Evolutionary conservation across 176 grass and related monocot genomes (phyloP), one percentile per base, ranked within the genome.

Genomic region (Microstegium vimineum): DNA sequence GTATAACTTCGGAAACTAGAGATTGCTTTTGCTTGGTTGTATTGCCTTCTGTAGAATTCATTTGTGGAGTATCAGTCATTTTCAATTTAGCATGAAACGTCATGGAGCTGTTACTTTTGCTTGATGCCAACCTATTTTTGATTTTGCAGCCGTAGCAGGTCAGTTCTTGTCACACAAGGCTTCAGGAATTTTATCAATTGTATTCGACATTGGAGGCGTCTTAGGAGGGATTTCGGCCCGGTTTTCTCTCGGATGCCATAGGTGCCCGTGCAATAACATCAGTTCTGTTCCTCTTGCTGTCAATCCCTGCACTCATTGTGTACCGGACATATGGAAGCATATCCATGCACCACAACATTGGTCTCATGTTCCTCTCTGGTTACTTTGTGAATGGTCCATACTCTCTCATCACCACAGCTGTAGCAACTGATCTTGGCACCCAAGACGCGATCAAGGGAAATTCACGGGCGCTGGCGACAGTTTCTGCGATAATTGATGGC

Each of bases 371-470:
- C 71, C 67, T 98, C 42, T 90, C 95, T 2, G 95, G 95, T 26
- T 98, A 83, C 78, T 95, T 98, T 60, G 95, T 98, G 46, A 98
- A 98, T 26, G 95, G 90, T 49, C 95, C 95, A 25, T 98, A 98
- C 67, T 95, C 95, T 25, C 92, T 98, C n/a, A 98, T 98, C 76
- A 98, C 95, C 49, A 95, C 95, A 4, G 95, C 92, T 11, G 95
- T 98, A 26, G 90, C 95, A 16, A 86, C 95, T n/a, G 95, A 98
- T 84, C 90, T 98, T 56, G 92, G 90, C 22, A 98, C 95, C 45
- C 92, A 98, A 83, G 92, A 93, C 2, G 73, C 78, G 0, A 84
- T 93, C 69, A 89, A 91, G 67, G 95, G 90, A 3, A 98, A 98
- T 82, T 93, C 95, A 2, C 79, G 95, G 40, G 95, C 95, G 37